These are phyloP conservation scores for Amaranthus hypochondriacus DNA, from an alignment of 148 eudicot species.

Conservation along the genomic window DNA sequence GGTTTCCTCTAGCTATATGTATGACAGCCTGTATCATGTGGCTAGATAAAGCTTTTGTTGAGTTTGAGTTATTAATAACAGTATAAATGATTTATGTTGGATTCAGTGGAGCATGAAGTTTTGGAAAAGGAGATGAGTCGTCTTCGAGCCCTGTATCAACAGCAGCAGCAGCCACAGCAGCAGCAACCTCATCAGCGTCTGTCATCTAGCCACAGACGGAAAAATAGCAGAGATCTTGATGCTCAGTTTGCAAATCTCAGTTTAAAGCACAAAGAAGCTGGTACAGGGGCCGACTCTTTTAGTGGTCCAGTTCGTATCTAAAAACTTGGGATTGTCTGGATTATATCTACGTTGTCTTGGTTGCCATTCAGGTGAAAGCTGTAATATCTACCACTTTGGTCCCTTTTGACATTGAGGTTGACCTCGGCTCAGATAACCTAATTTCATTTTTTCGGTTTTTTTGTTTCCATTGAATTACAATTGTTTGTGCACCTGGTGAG, in stretches of 20 bases:
- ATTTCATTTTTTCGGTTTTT: slow-evolving; percentile 19
- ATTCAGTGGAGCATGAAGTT: slow-evolving; percentile 81
- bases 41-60: too few relatives aligned
- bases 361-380: slow-evolving; percentile 21
- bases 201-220: slow-evolving; percentile 56
- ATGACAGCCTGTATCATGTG: too few relatives aligned
- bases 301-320: slow-evolving; percentile 53
- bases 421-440: slow-evolving; percentile 28
- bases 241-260: slow-evolving; percentile 65
- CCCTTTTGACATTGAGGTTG: slow-evolving; percentile 27
- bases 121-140: slow-evolving; percentile 76
- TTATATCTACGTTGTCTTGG: slow-evolving; percentile 12
- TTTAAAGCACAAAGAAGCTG: slow-evolving; percentile 56
- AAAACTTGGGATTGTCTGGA: slow-evolving; percentile 22
- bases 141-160: slow-evolving; percentile 60
- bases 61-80: too few relatives aligned
- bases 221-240: slow-evolving; percentile 71
- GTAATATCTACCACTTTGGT: slow-evolving; percentile 19
- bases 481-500: slow-evolving; percentile 74
- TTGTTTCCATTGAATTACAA: slow-evolving; percentile 23
- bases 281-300: slow-evolving; percentile 42
- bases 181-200: slow-evolving; percentile 33
- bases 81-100: neutral
- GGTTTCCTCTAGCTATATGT: too few relatives aligned
- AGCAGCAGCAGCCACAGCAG: slow-evolving; percentile 41